Base-by-base conservation (phyloP, 2,329 filamentous ascomycete species). In the Diaporthe eres region DNA sequence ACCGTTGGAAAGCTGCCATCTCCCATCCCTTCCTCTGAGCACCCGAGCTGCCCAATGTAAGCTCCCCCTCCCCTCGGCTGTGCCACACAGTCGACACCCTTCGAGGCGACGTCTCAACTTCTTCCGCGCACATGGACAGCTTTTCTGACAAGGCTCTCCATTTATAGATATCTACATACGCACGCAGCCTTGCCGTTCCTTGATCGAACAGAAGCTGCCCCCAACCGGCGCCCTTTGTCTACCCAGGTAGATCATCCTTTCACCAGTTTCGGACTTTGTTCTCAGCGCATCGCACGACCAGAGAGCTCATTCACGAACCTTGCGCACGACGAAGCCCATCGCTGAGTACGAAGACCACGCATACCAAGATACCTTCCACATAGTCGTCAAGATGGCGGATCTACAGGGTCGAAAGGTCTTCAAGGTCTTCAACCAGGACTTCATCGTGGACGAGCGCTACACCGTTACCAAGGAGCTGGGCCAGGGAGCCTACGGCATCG, bases 361-460 rank as follows among this genome's bases (percentile, higher is more conserved):
- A 70, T 53, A 72, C 34, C 51, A 61, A 34, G 55, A 34, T 6
- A n/a, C 34, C 22, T 53, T 7, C 12, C 19, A 37, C 25, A 37
- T 25, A 63, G 13, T 39, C 68, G 19, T 61, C 74, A 65, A 65
- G 34, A 85, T 85, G 83, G 81, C 81, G 76, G 83, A 85, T 78
- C 79, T 84, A 34, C 82, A 84, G 76, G 83, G 82, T 65, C 93
- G 95, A 86, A 98, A 98, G 90, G 92, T 96, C 86, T 98, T 98
- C 91, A 98, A 98, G 92, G 96, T 99, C 85, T 99, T 99, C 88
- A 98, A 98, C 90, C 97, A 99, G 84, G 97, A 99, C 88, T 99
- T 99, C 84, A 93, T 98, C 81, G 97, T 98, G 82, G 97, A 98
- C 84, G 96, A 98, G 86, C 93, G 96, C 82, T 99, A 99, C 88